Percentiles rank a stretch among this genome's conserved stretches.
Evolutionary conservation across 1,284 basidiomycete species (phyloP).

Genomic region (Ceratobasidium sp.): DNA sequence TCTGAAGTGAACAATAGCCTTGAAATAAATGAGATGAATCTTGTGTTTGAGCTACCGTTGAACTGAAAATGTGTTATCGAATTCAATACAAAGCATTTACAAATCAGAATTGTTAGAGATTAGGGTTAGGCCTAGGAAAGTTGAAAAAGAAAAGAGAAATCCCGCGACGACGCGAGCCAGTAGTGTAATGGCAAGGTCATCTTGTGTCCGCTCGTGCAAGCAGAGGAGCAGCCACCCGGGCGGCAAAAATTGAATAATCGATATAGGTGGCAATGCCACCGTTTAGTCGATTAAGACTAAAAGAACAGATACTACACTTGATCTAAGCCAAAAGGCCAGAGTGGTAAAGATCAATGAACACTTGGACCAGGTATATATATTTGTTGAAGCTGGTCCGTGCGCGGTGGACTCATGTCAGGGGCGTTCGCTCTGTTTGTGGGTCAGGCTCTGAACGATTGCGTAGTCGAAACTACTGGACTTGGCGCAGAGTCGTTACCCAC

Average conservation of each 20-base stretch:
- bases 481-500: no score
- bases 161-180: conserved; percentile 49
- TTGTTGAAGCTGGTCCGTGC: conserved; percentile 26
- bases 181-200: conserved; percentile 51
- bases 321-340: conserved; percentile 97
- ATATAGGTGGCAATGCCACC: conserved; percentile 45
- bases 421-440: conserved; percentile 35
- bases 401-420: background rate
- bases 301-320: conserved; percentile 97
- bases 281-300: conserved; percentile 56
- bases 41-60: conserved; percentile 6
- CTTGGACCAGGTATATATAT: conserved; percentile 38
- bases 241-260: conserved; percentile 46
- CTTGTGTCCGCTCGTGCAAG: conserved; percentile 48
- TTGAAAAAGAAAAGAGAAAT: conserved; percentile 45
- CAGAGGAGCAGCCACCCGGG: conserved; percentile 44
- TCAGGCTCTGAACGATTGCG: conserved; percentile 3
- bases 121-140: conserved; percentile 41
- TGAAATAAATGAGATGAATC: conserved; percentile 6
- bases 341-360: conserved; percentile 68
- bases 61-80: background rate
- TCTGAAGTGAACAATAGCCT: conserved; percentile 1
- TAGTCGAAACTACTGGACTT: no score
- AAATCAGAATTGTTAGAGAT: conserved; percentile 14
- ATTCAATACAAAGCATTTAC: no score